Evolutionary conservation across 768 basidiomycete species (phyloP), one percentile per base, ranked within the genome.

Genomic region (Mycena floridula): DNA sequence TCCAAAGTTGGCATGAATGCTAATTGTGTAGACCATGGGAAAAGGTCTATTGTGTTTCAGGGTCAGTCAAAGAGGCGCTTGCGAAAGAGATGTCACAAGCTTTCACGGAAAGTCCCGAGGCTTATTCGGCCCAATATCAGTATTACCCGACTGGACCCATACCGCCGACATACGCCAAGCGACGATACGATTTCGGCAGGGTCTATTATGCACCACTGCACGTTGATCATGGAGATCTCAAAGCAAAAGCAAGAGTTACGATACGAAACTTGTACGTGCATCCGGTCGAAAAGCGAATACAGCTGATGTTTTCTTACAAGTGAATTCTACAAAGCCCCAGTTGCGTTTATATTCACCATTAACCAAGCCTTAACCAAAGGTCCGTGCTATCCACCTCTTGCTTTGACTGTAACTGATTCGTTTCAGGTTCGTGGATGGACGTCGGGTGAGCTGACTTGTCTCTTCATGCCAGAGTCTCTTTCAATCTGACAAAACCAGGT

Each of bases 21-120:
- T 24, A 23, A 11, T 22, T 37, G 18, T 15, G 12, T 32, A 51
- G 50, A 38, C 53, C 50, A 12, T 54, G 47, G 50, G 40, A 45
- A 25, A 54, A 51, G 32, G 53, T 54, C 11, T 51, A 54, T 35
- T 51, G 50, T 27, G 30, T 53, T 25, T 13, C 52, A 15, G 53
- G 53, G 5, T 40, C 21, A 6, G 12, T 49, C 25, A 48, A 43
- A 27, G 45, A 49, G 7, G 30, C 40, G 15, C 35, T 53, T 11
- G 21, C 46, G 3, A 37, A 42, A 9, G 49, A 53, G 11, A 42
- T 50, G 32, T 41, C 48, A 1, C 18, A 48, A 21, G 52, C 46
- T 21, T 25, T 48, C 20, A 25, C 20, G 16, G 38, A 45, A 18
- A 18, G 23, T 12, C 46, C 50, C 2, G 45, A 47, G 8, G 43